Conservation (phyloP, 2,329 filamentous ascomycete genomes). For the Chalara sp. region DNA sequence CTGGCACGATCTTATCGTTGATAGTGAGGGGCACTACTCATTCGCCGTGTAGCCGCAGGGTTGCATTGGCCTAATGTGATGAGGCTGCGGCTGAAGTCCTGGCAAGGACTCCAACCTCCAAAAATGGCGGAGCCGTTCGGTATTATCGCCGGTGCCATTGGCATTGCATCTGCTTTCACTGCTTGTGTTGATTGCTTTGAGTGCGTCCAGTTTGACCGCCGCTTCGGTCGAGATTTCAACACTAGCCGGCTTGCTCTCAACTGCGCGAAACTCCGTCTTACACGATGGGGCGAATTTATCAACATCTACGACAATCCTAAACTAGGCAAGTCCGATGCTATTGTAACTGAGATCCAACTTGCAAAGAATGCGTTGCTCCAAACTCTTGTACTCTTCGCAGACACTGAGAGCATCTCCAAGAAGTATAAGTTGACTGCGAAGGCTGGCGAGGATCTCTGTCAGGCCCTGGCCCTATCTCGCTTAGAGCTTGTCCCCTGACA, state of each 20-base stretch:
- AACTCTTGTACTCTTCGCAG: constrained; percentile 15
- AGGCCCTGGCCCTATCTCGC: too few relatives aligned
- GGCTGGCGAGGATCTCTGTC: constrained; percentile 14
- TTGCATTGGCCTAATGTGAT: too few relatives aligned
- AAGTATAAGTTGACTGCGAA: constrained; percentile 12
- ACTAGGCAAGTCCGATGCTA: constrained; percentile 4
- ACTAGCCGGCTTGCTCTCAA: constrained; percentile 28
- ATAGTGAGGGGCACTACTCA: too few relatives aligned
- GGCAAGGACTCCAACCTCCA: not conserved
- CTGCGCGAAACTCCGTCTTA: constrained; percentile 25
- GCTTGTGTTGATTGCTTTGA: constrained; percentile 34
- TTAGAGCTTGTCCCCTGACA: too few relatives aligned
- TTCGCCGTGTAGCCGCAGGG: too few relatives aligned
- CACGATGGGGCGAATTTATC: constrained; percentile 25
- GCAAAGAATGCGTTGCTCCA: constrained; percentile 11
- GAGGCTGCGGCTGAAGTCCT: too few relatives aligned
- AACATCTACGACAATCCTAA: not conserved
- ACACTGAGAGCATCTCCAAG: constrained; percentile 14
- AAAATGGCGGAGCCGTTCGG: constrained; percentile 9
- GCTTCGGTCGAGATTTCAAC: constrained; percentile 31
- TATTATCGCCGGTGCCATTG: constrained; percentile 26
- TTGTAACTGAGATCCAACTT: constrained; percentile 9
- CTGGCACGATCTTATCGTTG: too few relatives aligned
- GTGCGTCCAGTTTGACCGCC: constrained; percentile 31
- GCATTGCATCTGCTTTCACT: constrained; percentile 31